Evolutionary conservation across 768 basidiomycete species (phyloP).

Genomic region (Megacollybia marginata): DNA sequence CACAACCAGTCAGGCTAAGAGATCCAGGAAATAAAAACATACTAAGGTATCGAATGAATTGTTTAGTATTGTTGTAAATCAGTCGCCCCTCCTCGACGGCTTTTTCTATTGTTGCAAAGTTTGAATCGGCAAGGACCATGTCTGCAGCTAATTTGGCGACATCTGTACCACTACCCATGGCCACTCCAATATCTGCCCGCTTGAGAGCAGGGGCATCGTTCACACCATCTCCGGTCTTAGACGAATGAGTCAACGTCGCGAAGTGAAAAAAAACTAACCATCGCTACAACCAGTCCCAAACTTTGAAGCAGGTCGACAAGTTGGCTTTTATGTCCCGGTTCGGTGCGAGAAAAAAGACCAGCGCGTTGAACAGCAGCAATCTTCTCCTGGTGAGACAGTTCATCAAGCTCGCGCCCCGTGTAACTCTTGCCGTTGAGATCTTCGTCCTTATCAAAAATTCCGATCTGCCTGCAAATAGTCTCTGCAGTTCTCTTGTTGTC

Average conservation of each 20-base stretch:
- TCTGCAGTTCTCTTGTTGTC: constrained; percentile 98
- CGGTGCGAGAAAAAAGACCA: constrained; percentile 87
- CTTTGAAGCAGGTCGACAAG: constrained; percentile 91
- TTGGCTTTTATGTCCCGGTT: constrained; percentile 91
- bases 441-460: constrained; percentile 82
- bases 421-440: constrained; percentile 93
- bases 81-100: constrained; percentile 97
- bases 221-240: constrained; percentile 90
- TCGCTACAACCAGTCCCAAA: constrained; percentile 89
- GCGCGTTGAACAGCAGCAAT: constrained; percentile 81
- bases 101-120: constrained; percentile 94
- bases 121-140: constrained; percentile 96
- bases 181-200: constrained; percentile 96
- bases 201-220: constrained; percentile 97
- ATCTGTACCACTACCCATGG: constrained; percentile 98
- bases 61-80: constrained; percentile 99
- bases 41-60: constrained; percentile 99
- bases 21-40: constrained; percentile 21
- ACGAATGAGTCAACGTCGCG: background rate
- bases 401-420: constrained; percentile 89
- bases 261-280: constrained; percentile 42
- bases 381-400: constrained; percentile 73
- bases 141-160: constrained; percentile 97
- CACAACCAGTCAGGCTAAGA: background rate
- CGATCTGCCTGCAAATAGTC: constrained; percentile 94